Base-by-base conservation (phyloP, 768 basidiomycete species). In the Xerocomellus dryophilus region DNA sequence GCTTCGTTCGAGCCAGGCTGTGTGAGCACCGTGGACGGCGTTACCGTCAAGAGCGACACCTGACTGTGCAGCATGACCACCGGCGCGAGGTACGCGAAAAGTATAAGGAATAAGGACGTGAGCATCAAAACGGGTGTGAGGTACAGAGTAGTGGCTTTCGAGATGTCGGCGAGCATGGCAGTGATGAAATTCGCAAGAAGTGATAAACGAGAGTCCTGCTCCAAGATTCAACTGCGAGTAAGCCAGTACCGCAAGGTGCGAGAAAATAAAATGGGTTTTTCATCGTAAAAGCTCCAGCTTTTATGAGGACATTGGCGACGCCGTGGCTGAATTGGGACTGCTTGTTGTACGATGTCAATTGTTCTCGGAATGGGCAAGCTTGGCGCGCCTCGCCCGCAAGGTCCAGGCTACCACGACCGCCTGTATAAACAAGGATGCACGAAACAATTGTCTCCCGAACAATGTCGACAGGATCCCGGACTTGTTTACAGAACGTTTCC, bases 61-160 rank as follows among this genome's bases (percentile, higher is more conserved):
- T 77, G 76, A 59, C 76, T 75, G 31, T 82, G 79, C 11, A 90
- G 74, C 62, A 87, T 67, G 46, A 83, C 60, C 5, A 73, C 74
- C 0, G 90, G 90, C 1, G 90, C 80, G n/a, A 89, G 71, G 57
- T 81, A 88, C 5, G 83, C 78, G 57, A 92, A 81, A 2, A 89
- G 64, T 4, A 81, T 74, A 39, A 92, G 81, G 32, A 91, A 60
- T 45, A 86, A 71, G 10, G 87, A 80, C 5, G 88, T 82, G 40
- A 90, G 71, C 56, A 81, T 78, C 45, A 91, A 71, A 5, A 88
- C 21, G 21, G 87, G 86, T 2, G 87, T 78, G 47, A 91, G 76
- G 64, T 85, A 89, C 48, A 87, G 74, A 49, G 80, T 83, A 59
- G 82, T 73, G 51, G 80, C 79, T 76, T 84, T 89, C 14, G 87